Conservation (phyloP, 2,329 filamentous ascomycete genomes). For the Rachicladosporium sp. region DNA sequence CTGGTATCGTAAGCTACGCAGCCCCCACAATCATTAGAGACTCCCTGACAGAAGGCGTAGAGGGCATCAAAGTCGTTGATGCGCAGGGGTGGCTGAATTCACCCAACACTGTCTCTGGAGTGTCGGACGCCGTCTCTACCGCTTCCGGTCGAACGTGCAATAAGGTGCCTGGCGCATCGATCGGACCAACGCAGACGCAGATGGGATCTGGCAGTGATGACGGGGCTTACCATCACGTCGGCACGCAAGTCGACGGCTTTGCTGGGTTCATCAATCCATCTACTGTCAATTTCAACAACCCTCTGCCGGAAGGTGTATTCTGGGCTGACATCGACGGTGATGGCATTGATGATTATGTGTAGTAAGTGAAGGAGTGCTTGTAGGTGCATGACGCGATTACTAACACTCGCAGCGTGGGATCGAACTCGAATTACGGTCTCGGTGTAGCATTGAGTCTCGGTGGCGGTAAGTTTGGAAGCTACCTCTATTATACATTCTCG, state of each 20-base stretch:
- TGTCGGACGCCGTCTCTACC: background rate
- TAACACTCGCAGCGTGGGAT: background rate
- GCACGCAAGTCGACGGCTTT: background rate
- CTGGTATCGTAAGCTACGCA: too few relatives aligned
- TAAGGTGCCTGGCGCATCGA: background rate
- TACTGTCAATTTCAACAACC: conserved; percentile 5
- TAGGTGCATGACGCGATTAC: too few relatives aligned
- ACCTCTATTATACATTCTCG: conserved; percentile 1
- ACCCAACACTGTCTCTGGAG: background rate
- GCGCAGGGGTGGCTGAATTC: conserved; percentile 4
- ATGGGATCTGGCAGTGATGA: conserved; percentile 5
- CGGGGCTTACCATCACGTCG: conserved; percentile 3
- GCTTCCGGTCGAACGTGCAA: conserved; percentile 1
- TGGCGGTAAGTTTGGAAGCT: conserved; percentile 1
- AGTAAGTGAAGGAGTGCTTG: too few relatives aligned
- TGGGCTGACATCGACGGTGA: conserved; percentile 7
- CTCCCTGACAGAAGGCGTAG: too few relatives aligned
- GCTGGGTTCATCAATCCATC: conserved; percentile 2
- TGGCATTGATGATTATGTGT: conserved; percentile 6
- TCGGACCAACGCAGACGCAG: conserved; percentile 5
- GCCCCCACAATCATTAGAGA: too few relatives aligned
- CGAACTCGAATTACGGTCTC: conserved; percentile 1
- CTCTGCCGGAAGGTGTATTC: conserved; percentile 3
- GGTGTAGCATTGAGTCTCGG: conserved; percentile 4
- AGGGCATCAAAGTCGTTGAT: conserved; percentile 4